phyloP scores from a whole-genome alignment of 352 stramenopile genomes.

The Pythium plurisporium region DNA sequence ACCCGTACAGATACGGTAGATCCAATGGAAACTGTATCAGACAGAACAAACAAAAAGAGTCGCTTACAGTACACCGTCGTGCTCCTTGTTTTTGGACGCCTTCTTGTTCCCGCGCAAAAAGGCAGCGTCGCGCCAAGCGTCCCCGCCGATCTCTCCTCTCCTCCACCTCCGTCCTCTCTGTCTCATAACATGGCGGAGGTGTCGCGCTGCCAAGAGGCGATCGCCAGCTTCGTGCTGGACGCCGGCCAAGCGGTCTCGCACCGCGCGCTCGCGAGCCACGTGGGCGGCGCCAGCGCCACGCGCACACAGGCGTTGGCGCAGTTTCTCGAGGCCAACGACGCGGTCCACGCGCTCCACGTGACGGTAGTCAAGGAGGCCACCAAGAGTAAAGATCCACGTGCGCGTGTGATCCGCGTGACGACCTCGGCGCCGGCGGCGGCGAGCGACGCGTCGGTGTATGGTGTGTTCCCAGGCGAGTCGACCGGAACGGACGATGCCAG shows the following conservation, averaged over 20 bases:
- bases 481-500: constrained; percentile 1
- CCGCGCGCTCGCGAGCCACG: constrained; percentile 31
- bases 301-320: constrained; percentile 28
- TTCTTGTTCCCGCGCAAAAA: constrained; percentile 22
- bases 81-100: background rate
- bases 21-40: background rate
- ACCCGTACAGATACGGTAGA: background rate
- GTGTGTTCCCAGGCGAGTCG: constrained; percentile 36
- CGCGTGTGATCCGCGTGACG: constrained; percentile 37
- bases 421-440: background rate
- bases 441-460: constrained; percentile 40
- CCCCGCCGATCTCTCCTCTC: background rate
- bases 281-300: constrained; percentile 5
- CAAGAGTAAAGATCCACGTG: constrained; percentile 32
- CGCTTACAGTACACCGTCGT: background rate
- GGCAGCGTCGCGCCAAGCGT: background rate
- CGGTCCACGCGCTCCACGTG: constrained; percentile 39
- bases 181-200: constrained; percentile 5
- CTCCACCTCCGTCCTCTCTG: background rate
- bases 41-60: no score
- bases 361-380: constrained; percentile 21
- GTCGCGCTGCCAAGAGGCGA: constrained; percentile 50
- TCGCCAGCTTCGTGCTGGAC: constrained; percentile 51
- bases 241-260: constrained; percentile 49
- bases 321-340: constrained; percentile 32